These are phyloP conservation scores for Dioscorea zingiberensis DNA, from an alignment of 106 monocot species.

Conservation along the genomic window DNA sequence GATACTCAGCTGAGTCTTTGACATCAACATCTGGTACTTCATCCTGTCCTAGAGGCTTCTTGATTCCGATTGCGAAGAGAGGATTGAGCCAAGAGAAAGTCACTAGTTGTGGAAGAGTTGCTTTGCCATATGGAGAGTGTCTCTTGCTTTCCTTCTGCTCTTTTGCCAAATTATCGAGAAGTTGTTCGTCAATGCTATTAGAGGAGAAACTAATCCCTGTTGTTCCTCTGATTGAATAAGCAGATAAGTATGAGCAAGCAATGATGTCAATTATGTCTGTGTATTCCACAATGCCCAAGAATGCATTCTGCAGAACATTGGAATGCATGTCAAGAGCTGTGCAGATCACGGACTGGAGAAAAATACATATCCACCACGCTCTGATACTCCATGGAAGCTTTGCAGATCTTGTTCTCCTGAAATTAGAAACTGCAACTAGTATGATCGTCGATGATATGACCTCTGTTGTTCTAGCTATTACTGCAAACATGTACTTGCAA, in stretches of 20 bases:
- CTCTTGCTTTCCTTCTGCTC: conserved; percentile 25
- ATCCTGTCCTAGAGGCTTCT: conserved; percentile 61
- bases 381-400: conserved; percentile 52
- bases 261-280: conserved; percentile 28
- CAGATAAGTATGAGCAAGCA: conserved; percentile 30
- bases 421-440: conserved; percentile 23
- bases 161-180: conserved; percentile 6
- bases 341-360: conserved; percentile 30
- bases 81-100: conserved; percentile 91
- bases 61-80: conserved; percentile 47
- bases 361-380: conserved; percentile 59
- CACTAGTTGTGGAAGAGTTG: conserved; percentile 55
- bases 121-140: conserved; percentile 50
- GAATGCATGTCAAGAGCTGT: conserved; percentile 24
- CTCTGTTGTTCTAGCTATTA: conserved; percentile 37
- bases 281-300: conserved; percentile 22
- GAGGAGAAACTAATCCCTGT: conserved; percentile 50
- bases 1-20: conserved; percentile 51
- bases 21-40: conserved; percentile 65
- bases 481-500: conserved; percentile 19
- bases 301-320: conserved; percentile 10
- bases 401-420: conserved; percentile 23
- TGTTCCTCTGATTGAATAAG: conserved; percentile 42
- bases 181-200: conserved; percentile 31
- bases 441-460: background rate